Percentiles rank a stretch among this genome's conserved stretches.
Conservation (phyloP, 192 early-diverging fungal genomes). For the Blastocladiella britannica region DNA sequence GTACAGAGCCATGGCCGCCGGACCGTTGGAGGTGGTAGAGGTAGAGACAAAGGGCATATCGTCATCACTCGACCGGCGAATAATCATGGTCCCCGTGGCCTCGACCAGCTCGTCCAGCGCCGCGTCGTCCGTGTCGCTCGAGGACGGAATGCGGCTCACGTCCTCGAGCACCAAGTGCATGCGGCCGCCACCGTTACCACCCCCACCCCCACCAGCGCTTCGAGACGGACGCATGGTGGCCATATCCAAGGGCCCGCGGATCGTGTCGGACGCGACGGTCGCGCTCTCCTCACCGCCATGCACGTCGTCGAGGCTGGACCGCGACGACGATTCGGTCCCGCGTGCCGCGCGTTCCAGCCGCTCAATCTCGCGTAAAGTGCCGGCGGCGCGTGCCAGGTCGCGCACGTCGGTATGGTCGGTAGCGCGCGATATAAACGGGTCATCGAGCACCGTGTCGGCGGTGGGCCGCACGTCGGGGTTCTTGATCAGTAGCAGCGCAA, state of each 20-base stretch:
- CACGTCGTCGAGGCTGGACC: background rate
- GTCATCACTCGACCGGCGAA: background rate
- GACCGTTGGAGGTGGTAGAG: too few species aligned
- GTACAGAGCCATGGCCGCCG: too few species aligned
- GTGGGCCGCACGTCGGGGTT: constrained; percentile 24
- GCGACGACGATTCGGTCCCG: too few species aligned
- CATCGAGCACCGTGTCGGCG: constrained; percentile 20
- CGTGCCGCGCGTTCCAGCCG: too few species aligned
- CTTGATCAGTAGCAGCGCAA: constrained; percentile 30
- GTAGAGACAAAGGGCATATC: too few species aligned
- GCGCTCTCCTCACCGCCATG: background rate
- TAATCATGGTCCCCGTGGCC: background rate
- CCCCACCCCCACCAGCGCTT: background rate
- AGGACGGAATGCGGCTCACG: too few species aligned
- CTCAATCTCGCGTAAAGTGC: too few species aligned
- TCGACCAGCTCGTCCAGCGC: background rate
- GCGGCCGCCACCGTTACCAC: background rate
- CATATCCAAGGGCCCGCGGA: background rate
- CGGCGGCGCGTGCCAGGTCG: background rate
- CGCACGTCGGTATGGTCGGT: background rate
- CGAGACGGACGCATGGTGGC: background rate
- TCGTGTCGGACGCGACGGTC: background rate
- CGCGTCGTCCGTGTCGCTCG: too few species aligned
- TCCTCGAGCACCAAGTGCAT: too few species aligned
- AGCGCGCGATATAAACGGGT: constrained; percentile 3